A percentile compares a stretch with the other conserved stretches of the same genome.
Conservation (phyloP, 2,329 filamentous ascomycete genomes). For the Alternaria sp. region DNA sequence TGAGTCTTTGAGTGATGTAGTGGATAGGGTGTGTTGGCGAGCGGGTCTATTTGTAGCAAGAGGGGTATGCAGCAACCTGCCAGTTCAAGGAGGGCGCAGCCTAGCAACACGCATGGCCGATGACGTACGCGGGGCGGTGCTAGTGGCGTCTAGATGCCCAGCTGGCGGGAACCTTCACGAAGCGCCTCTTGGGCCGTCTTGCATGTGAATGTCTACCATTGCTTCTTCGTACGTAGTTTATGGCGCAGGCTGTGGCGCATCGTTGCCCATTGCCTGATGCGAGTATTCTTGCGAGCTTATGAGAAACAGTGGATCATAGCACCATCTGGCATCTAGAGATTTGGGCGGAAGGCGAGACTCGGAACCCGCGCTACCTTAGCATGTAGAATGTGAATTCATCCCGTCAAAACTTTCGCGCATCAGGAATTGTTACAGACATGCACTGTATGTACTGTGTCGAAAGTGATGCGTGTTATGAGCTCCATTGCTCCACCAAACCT, state of each 20-base stretch:
- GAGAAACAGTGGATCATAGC: background rate
- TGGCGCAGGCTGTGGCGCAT: background rate
- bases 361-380: background rate
- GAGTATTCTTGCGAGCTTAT: background rate
- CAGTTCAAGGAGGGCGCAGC: conserved; percentile 22
- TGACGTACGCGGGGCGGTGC: conserved; percentile 34
- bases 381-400: background rate
- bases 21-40: conserved; percentile 6
- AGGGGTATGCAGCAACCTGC: conserved; percentile 16
- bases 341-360: background rate
- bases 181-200: conserved; percentile 12
- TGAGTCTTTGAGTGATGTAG: background rate
- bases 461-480: background rate
- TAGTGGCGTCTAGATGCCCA: conserved; percentile 13
- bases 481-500: conserved; percentile 25
- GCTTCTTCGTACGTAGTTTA: background rate
- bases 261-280: background rate
- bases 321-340: background rate
- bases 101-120: conserved; percentile 12
- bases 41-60: conserved; percentile 18
- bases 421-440: background rate
- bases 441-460: background rate
- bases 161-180: conserved; percentile 30
- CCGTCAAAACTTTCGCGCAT: background rate
- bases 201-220: conserved; percentile 11